Base-by-base conservation (phyloP, 164 flowering plant species). In the Macadamia tetraphylla region DNA sequence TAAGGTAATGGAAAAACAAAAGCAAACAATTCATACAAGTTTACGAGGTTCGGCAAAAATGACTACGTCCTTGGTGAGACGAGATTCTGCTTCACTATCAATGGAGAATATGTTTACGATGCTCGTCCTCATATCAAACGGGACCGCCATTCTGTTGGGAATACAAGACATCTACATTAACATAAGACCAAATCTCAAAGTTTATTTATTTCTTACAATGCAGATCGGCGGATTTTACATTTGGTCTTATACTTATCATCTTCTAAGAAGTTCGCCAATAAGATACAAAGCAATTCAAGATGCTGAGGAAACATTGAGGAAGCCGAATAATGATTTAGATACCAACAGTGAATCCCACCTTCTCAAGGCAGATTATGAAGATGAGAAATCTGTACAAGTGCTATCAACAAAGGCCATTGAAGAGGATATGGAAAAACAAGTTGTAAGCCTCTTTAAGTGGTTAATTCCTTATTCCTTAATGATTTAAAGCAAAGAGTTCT, bases 141-240 rank as follows among this genome's bases (percentile, higher is more conserved):
- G 23, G 23, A 23, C 23, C 23, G 23, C 23, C 23, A 23, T 23
- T 23, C 23, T 23, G 23, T 23, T 23, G 23, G 23, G 23, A 23
- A 23, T 23, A 23, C 23, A 23, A 23, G 23, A 23, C 23, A 23
- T 23, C 23, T 23, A 23, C 23, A 23, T 23, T 0, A 23, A 23
- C 23, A 23, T 23, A 23, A 23, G 23, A 23, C 23, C 23, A 23
- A 23, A 23, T 23, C 23, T 23, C 23, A 23, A 23, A 23, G 23
- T 23, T 23, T 23, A 23, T 23, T 23, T 23, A 0, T 23, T 61
- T 18, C 31, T 64, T 32, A 15, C 31, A 35, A 43, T 79, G 80
- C 86, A 94, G 99, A 84, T 92, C 58, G 98, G 98, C 0, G 88
- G 92, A 44, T 81, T 92, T 82, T 94, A 44, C 90, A 90, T 92